Evolutionary conservation across 306 rosid genomes (phyloP).

Genomic region (Prunus dulcis): DNA sequence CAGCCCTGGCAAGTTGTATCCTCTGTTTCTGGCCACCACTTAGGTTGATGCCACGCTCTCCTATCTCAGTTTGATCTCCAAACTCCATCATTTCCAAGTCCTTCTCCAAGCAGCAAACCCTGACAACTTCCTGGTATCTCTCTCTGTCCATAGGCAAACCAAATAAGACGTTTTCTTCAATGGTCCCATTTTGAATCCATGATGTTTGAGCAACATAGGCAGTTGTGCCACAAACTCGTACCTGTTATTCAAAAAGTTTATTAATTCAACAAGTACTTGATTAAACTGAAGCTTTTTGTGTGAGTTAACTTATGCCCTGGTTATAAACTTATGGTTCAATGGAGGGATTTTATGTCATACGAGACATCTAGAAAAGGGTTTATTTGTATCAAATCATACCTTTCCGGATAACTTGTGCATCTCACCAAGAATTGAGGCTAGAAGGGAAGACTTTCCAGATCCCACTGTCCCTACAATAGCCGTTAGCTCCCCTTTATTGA

Average conservation of each 20-base stretch:
- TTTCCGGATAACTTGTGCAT: constrained; percentile 78
- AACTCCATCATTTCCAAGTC: constrained; percentile 93
- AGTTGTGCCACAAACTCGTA: constrained; percentile 75
- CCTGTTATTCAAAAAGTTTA: constrained; percentile 41
- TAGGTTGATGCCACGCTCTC: constrained; percentile 96
- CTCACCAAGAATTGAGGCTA: constrained; percentile 89
- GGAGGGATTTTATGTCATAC: neutral
- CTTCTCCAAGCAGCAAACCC: constrained; percentile 86
- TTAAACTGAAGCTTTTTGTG: neutral
- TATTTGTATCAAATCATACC: constrained; percentile 40
- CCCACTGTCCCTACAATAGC: constrained; percentile 95
- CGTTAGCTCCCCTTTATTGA: constrained; percentile 68
- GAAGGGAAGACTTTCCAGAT: constrained; percentile 88
- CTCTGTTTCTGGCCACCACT: constrained; percentile 99
- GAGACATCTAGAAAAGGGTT: neutral
- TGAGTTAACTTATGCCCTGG: neutral
- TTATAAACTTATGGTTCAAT: neutral
- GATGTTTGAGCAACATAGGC: constrained; percentile 97
- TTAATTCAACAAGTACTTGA: neutral
- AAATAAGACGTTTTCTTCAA: constrained; percentile 80
- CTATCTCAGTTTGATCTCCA: constrained; percentile 95
- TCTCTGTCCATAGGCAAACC: constrained; percentile 73
- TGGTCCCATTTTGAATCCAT: constrained; percentile 97
- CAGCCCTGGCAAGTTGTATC: constrained; percentile 92
- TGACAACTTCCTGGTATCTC: constrained; percentile 60